Percentiles rank a stretch among this genome's conserved stretches.
These are phyloP conservation scores for Trypanosoma theileri DNA, from an alignment of 208 protist species.

Conservation along the genomic window DNA sequence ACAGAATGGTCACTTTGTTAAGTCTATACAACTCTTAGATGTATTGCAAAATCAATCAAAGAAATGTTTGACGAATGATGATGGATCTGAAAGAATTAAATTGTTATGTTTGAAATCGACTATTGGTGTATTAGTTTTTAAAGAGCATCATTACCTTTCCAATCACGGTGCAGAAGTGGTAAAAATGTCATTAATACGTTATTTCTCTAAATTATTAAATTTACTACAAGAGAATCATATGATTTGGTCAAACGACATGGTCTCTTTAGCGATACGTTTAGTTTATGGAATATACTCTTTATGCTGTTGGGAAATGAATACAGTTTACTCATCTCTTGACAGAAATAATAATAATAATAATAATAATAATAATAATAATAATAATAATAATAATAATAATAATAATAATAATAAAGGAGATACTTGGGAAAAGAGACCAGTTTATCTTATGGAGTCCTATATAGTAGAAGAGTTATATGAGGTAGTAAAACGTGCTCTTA, in stretches of 20 bases:
- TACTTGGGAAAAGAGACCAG: background rate
- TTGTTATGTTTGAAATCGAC: background rate
- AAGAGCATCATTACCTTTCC: background rate
- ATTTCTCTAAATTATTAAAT: background rate
- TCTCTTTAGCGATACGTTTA: background rate
- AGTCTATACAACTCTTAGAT: background rate
- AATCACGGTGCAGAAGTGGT: background rate
- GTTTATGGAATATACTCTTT: background rate
- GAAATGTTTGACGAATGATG: background rate
- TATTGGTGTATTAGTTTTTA: background rate
- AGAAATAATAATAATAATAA: background rate
- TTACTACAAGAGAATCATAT: background rate
- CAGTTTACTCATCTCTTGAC: no score
- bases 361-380: background rate
- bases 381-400: background rate
- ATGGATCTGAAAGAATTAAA: background rate
- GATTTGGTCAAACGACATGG: background rate
- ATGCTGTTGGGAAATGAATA: background rate
- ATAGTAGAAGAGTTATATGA: background rate
- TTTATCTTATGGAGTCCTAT: background rate
- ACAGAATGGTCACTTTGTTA: background rate
- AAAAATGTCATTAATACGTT: background rate
- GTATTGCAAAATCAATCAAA: background rate
- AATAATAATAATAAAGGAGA: background rate
- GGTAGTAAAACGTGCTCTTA: background rate